phyloP scores from a whole-genome alignment of 495 filamentous ascomycete genomes.

The Parmelia sp. region DNA sequence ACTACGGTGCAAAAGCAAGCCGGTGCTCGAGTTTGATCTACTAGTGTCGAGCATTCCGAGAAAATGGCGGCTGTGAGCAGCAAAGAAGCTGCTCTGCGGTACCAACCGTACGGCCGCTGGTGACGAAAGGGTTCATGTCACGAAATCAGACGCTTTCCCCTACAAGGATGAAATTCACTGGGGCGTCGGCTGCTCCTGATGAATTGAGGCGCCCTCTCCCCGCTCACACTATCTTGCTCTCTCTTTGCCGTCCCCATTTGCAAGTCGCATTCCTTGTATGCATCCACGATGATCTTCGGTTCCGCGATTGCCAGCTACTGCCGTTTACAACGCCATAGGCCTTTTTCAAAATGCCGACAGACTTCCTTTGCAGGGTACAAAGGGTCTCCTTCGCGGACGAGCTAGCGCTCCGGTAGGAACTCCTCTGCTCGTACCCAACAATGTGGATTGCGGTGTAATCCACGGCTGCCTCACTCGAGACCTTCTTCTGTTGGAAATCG shows the following conservation, averaged over 20 bases:
- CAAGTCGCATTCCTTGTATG: conserved; percentile 35
- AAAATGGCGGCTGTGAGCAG: too few species aligned
- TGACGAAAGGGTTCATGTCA: neutral
- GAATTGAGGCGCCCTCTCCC: conserved; percentile 25
- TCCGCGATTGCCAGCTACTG: conserved; percentile 31
- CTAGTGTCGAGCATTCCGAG: neutral
- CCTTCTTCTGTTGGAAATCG: neutral
- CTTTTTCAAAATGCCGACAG: conserved; percentile 30
- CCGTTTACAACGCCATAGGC: conserved; percentile 25
- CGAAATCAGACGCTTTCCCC: neutral
- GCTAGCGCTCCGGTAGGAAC: conserved; percentile 36
- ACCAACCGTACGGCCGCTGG: too few species aligned
- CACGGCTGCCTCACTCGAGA: neutral
- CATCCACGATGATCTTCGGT: conserved; percentile 36
- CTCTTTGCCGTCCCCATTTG: neutral
- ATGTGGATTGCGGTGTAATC: conserved; percentile 26
- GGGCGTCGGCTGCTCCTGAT: conserved; percentile 18
- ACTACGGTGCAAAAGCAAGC: too few species aligned
- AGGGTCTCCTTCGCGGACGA: conserved; percentile 24
- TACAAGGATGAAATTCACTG: conserved; percentile 22
- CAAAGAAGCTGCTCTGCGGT: too few species aligned
- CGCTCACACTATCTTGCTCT: conserved; percentile 13
- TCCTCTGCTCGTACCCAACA: conserved; percentile 31
- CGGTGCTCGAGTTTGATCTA: too few species aligned
- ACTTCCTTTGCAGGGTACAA: conserved; percentile 28